These are phyloP conservation scores for Gyromitra esculenta DNA, from an alignment of 2,329 filamentous ascomycete genomes.

Conservation along the genomic window DNA sequence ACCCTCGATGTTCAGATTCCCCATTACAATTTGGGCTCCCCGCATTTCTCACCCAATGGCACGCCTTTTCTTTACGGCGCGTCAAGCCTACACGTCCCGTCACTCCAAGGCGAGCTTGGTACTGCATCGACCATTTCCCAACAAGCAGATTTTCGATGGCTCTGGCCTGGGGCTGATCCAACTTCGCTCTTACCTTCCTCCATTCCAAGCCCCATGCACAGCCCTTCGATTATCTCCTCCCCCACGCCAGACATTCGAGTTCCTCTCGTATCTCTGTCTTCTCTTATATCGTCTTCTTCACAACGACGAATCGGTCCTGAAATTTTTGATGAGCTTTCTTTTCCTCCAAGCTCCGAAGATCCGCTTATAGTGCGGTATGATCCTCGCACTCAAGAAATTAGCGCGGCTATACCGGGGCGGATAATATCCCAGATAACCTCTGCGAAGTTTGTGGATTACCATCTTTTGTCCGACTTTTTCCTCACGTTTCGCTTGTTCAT, in stretches of 20 bases:
- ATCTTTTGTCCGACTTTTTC: conserved; percentile 96
- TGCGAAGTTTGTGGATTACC: conserved; percentile 93
- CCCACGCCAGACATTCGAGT: conserved; percentile 30
- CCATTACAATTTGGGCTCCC: conserved; percentile 58
- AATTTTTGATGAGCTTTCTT: conserved; percentile 83
- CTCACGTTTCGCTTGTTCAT: conserved; percentile 92
- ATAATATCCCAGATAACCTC: conserved; percentile 97
- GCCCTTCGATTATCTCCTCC: conserved; percentile 50
- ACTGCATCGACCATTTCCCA: conserved; percentile 56
- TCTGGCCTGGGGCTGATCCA: conserved; percentile 55
- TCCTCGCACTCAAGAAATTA: conserved; percentile 74
- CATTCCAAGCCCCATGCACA: conserved; percentile 51
- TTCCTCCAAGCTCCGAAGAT: conserved; percentile 81
- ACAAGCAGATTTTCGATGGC: conserved; percentile 56
- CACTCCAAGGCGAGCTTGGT: conserved; percentile 55
- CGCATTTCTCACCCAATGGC: conserved; percentile 58
- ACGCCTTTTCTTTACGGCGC: conserved; percentile 58
- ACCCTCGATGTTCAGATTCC: conserved; percentile 58
- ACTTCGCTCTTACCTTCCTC: conserved; percentile 55
- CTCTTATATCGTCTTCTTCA: conserved; percentile 48
- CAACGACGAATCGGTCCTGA: conserved; percentile 70
- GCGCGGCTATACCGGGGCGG: conserved; percentile 87
- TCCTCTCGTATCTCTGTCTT: conserved; percentile 42
- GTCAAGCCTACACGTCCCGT: conserved; percentile 56
- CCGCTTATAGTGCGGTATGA: conserved; percentile 84